Percentiles rank a stretch among this genome's conserved stretches.
These are phyloP conservation scores for Sindora glabra DNA, from an alignment of 306 rosid genomes.

Conservation along the genomic window DNA sequence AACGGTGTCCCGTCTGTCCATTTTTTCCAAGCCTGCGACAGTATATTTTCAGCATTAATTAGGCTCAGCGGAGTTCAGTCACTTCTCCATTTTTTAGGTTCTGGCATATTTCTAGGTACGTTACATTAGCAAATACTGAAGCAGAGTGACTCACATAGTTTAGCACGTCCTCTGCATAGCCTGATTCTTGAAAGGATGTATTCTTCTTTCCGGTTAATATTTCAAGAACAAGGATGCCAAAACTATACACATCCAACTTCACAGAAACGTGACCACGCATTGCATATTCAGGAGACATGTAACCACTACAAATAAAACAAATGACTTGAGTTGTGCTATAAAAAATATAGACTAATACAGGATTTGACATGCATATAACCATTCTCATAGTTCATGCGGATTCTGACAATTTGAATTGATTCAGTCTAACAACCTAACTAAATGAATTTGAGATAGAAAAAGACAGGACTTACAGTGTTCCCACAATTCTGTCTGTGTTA, in stretches of 20 bases:
- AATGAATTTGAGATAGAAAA: not conserved
- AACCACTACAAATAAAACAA: not conserved
- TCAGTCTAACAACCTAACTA: too few species aligned
- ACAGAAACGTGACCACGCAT: not conserved
- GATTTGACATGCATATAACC: too few species aligned
- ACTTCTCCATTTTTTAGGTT: too few species aligned
- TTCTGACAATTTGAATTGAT: too few species aligned
- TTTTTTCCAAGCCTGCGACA: constrained; percentile 34
- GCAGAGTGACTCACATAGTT: constrained; percentile 1
- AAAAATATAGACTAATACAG: too few species aligned
- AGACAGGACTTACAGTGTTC: constrained; percentile 26
- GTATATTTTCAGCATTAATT: not conserved
- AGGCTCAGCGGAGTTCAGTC: too few species aligned
- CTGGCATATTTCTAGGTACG: too few species aligned
- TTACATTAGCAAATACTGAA: not conserved
- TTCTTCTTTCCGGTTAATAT: not conserved
- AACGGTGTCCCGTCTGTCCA: constrained; percentile 27
- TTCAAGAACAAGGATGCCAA: not conserved
- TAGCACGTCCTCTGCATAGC: not conserved
- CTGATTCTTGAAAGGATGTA: not conserved
- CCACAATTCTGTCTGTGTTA: constrained; percentile 22
- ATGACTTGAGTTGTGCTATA: too few species aligned
- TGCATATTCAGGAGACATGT: constrained; percentile 5
- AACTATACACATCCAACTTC: not conserved
- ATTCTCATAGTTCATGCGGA: too few species aligned